These are phyloP conservation scores for Astrocystis sublimbata DNA, from an alignment of 495 filamentous ascomycete species.

Conservation along the genomic window DNA sequence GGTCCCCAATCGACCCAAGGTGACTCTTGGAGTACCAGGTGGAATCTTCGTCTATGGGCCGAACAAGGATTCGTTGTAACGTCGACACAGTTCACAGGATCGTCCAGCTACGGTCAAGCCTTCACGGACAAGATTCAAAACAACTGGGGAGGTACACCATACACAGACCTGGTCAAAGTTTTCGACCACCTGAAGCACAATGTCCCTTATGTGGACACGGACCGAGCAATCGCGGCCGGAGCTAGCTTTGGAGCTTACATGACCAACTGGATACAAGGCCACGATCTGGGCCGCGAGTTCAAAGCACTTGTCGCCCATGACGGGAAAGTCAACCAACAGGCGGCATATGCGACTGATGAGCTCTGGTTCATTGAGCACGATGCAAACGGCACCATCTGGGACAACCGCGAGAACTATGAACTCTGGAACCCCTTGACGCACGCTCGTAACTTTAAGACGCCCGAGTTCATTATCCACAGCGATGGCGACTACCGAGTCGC, in stretches of 20 bases:
- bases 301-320: conserved; percentile 26
- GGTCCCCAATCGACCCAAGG: conserved; percentile 19
- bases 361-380: conserved; percentile 10
- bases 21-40: conserved; percentile 24
- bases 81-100: conserved; percentile 23
- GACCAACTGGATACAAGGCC: conserved; percentile 26
- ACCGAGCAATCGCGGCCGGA: conserved; percentile 19
- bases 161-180: conserved; percentile 25
- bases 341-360: conserved; percentile 11
- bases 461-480: conserved; percentile 36
- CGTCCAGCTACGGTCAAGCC: conserved; percentile 18
- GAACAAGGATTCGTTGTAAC: conserved; percentile 30
- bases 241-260: conserved; percentile 27
- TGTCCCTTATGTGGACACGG: conserved; percentile 27
- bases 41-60: conserved; percentile 26
- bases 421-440: conserved; percentile 35
- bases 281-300: conserved; percentile 24
- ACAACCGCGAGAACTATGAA: conserved; percentile 14
- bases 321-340: conserved; percentile 17
- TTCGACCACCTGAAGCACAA: conserved; percentile 22
- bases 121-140: conserved; percentile 20
- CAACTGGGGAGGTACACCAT: conserved; percentile 24
- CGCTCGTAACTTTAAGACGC: conserved; percentile 55
- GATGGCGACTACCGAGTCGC: conserved; percentile 76
- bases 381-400: conserved; percentile 20